These are phyloP conservation scores for Plasmodium blacklocki DNA, from an alignment of 169 alveolate genomes.

Conservation along the genomic window DNA sequence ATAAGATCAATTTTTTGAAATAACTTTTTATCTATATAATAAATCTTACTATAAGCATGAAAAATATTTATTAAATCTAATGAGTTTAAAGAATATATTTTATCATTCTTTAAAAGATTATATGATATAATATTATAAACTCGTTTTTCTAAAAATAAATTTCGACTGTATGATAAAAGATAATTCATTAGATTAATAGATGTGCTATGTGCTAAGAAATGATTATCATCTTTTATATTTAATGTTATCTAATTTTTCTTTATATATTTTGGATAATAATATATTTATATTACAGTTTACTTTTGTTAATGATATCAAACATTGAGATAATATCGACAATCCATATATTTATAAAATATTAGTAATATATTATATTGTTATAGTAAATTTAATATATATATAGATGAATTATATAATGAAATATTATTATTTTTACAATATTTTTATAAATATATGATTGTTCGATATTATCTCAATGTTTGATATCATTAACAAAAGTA, in stretches of 20 bases:
- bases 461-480: conserved; percentile 38
- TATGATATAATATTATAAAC: conserved; percentile 46
- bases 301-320: conserved; percentile 54
- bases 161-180: conserved; percentile 30
- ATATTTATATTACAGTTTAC: conserved; percentile 41
- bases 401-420: conserved; percentile 69
- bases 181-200: conserved; percentile 53
- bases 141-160: conserved; percentile 35
- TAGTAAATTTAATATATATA: conserved; percentile 60
- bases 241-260: background rate
- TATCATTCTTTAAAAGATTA: conserved; percentile 5
- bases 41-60: conserved; percentile 71
- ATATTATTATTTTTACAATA: conserved; percentile 54
- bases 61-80: conserved; percentile 54
- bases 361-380: conserved; percentile 31
- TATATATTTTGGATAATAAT: conserved; percentile 37
- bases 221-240: background rate
- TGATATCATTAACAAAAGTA: conserved; percentile 46
- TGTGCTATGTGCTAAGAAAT: conserved; percentile 20
- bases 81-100: conserved; percentile 25
- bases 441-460: conserved; percentile 41
- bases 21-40: conserved; percentile 41
- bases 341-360: conserved; percentile 38
- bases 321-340: conserved; percentile 41
- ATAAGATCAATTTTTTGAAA: conserved; percentile 45